Conservation (phyloP, 1,284 basidiomycete genomes). For the Calocybe gambosa region DNA sequence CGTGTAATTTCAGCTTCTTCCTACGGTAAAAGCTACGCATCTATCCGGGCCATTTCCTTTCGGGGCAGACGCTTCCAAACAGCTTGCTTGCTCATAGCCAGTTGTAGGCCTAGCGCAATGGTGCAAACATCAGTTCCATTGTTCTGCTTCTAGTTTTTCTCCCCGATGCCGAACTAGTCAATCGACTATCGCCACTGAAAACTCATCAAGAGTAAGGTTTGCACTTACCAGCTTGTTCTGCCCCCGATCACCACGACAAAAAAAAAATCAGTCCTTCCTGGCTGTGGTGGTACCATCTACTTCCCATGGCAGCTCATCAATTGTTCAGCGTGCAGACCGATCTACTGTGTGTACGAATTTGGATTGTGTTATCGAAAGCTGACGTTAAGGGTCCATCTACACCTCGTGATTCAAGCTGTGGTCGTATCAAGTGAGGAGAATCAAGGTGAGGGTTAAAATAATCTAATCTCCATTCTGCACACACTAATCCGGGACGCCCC, state of each 20-base stretch:
- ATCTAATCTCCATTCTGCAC: constrained; percentile 5
- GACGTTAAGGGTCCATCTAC: not conserved
- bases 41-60: no score
- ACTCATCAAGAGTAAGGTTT: no score
- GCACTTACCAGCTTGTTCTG: not conserved
- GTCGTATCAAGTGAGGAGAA: not conserved
- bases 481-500: constrained; percentile 13
- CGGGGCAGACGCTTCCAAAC: no score
- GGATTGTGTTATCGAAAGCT: not conserved
- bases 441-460: no score
- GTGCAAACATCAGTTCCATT: no score
- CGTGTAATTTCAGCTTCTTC: no score
- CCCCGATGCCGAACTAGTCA: not conserved
- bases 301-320: not conserved
- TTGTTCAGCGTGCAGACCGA: not conserved
- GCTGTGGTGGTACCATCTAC: not conserved
- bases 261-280: not conserved
- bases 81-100: no score
- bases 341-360: not conserved
- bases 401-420: not conserved
- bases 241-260: not conserved
- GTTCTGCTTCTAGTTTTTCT: not conserved
- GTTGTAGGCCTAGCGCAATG: no score
- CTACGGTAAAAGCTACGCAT: no score
- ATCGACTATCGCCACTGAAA: not conserved